Evolutionary conservation across 306 rosid species (phyloP), one percentile per base, ranked within the genome.

Genomic region (Fagus crenata): DNA sequence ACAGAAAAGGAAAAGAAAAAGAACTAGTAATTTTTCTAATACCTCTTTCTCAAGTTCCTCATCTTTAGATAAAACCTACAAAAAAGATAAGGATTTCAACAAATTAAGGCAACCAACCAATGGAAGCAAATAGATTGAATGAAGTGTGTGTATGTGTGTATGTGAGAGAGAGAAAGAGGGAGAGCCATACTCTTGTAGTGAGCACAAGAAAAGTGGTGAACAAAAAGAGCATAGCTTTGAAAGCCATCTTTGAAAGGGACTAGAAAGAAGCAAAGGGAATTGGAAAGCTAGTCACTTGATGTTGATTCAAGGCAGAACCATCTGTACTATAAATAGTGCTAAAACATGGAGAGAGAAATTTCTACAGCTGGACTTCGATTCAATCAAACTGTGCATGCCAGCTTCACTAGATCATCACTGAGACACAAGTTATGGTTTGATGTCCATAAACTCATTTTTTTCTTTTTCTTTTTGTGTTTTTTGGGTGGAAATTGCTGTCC

Each of bases 51-150:
- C 76, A 46, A 84, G 85, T 56, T 87, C 83, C 59, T 82, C 84
- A 32, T 85, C 84, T 73, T 77, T 5, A 0, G 87, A 81, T 80
- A 64, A 82, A 55, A 41, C 92, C 87, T 88, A 77, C 81, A 81
- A 12, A 37, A 17, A 14, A 1, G 49, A 71, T 61, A 37, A 28
- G 17, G 8, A 36, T 56, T 32, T 46, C 51, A 2, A 69, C 42
- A 76, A 46, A 74, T 53, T 86, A 67, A 67, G 69, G 59, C 76
- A 68, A 71, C 46, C 35, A 46, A 73, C 42, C 33, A 41, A 72
- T 14, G 49, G 14, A 64, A 54, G 14, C 17, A 1, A 1, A 18
- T 17, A 8, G 17, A 7, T 17, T 0, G n/a, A 59, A 1, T 63
- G 31, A 53, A 11, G 5, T 59, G 7, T 22, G 28, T 22, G 28